These are phyloP conservation scores for Cryptosporidium sp. DNA, from an alignment of 169 alveolate genomes.

Conservation along the genomic window DNA sequence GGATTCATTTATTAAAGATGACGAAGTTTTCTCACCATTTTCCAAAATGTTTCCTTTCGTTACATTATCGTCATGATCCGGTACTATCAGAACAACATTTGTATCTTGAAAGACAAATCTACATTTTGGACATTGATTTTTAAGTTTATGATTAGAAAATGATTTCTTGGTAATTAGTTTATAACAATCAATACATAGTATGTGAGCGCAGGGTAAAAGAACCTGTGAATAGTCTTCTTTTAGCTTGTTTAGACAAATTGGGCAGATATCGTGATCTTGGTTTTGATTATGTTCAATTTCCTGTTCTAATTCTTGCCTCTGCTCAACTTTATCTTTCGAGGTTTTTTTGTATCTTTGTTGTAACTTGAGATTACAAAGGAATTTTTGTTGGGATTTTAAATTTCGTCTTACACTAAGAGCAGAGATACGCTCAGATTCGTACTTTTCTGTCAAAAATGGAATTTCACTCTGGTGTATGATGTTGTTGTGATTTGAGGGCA, in stretches of 20 bases:
- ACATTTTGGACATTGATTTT: conserved; percentile 60
- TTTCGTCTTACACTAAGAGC: conserved; percentile 15
- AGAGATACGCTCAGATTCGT: conserved; percentile 39
- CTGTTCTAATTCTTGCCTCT: neutral
- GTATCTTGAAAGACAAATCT: conserved; percentile 31
- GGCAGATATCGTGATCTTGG: conserved; percentile 15
- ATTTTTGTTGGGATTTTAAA: conserved; percentile 61
- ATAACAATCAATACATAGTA: conserved; percentile 53
- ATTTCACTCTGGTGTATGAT: conserved; percentile 23
- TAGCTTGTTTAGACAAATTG: conserved; percentile 27
- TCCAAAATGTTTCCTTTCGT: neutral
- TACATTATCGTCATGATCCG: neutral
- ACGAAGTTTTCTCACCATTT: neutral
- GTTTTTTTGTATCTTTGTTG: conserved; percentile 2
- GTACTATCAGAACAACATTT: conserved; percentile 50
- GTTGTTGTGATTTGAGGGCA: conserved; percentile 10
- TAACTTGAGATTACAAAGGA: conserved; percentile 24
- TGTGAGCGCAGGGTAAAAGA: conserved; percentile 62
- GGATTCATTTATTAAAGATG: neutral
- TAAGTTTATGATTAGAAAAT: neutral
- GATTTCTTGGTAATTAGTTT: conserved; percentile 22
- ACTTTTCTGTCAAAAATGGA: conserved; percentile 5
- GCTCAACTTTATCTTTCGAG: neutral
- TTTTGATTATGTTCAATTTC: neutral
- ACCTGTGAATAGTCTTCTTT: conserved; percentile 31